Conservation (phyloP, 139 green algal genomes). For the Picochlorum sp. region DNA sequence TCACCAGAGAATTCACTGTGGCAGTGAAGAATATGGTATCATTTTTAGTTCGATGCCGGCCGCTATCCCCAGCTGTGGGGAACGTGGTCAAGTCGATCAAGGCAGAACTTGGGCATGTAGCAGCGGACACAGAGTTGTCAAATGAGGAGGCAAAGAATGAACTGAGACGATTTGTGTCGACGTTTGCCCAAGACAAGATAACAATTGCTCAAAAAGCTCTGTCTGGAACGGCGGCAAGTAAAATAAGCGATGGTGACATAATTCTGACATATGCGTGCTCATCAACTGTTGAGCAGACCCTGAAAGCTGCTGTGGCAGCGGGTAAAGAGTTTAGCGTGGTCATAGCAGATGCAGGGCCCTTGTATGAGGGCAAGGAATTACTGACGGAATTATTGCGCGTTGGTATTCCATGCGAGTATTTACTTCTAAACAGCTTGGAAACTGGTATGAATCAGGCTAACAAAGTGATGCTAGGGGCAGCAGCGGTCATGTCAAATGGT, state of each 20-base stretch:
- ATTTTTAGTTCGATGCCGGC: constrained; percentile 82
- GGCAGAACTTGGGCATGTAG: constrained; percentile 34
- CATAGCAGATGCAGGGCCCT: constrained; percentile 74
- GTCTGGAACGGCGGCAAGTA: constrained; percentile 51
- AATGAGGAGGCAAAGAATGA: constrained; percentile 44
- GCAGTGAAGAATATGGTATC: constrained; percentile 69
- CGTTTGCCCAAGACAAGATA: constrained; percentile 62
- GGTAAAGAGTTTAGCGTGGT: constrained; percentile 70
- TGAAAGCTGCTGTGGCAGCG: constrained; percentile 41
- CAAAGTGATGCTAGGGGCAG: constrained; percentile 85
- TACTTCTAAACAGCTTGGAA: constrained; percentile 58
- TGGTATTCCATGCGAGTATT: constrained; percentile 73
- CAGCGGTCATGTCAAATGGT: constrained; percentile 87
- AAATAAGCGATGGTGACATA: constrained; percentile 81
- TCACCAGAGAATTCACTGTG: constrained; percentile 68
- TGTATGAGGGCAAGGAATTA: constrained; percentile 65
- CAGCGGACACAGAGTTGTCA: constrained; percentile 20
- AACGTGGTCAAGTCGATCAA: constrained; percentile 89
- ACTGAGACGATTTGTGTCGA: constrained; percentile 37
- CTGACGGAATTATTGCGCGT: constrained; percentile 45
- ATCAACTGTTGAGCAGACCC: constrained; percentile 46
- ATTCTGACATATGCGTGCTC: constrained; percentile 83
- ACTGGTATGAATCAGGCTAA: constrained; percentile 73
- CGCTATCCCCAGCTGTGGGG: constrained; percentile 78
- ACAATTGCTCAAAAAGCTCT: constrained; percentile 64